These are phyloP conservation scores for Auricularia sp. DNA, from an alignment of 768 basidiomycete genomes.

Conservation along the genomic window DNA sequence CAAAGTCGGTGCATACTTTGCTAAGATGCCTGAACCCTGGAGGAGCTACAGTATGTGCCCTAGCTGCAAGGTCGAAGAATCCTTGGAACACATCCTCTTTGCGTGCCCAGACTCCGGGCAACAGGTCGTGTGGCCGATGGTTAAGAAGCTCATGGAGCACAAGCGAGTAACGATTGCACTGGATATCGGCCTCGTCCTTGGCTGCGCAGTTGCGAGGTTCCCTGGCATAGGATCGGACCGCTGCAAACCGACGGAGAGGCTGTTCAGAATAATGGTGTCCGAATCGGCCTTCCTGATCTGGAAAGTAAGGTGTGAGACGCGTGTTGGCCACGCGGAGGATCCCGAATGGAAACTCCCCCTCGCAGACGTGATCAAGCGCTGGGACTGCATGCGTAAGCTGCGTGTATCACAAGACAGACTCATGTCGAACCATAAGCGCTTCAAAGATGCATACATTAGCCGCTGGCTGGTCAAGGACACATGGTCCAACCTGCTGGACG, in stretches of 20 bases:
- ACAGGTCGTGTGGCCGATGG: constrained; percentile 10
- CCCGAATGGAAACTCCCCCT: not conserved
- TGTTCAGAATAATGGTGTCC: not conserved
- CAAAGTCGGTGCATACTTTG: constrained; percentile 11
- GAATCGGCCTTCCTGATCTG: not conserved
- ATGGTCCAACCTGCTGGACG: not conserved
- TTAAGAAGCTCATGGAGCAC: constrained; percentile 5
- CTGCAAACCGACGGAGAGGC: not conserved
- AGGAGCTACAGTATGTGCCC: constrained; percentile 9
- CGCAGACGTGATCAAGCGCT: not conserved
- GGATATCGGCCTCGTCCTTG: not conserved
- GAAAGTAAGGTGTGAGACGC: not conserved
- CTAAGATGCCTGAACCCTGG: not conserved
- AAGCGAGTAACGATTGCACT: not conserved
- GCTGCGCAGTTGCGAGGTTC: not conserved
- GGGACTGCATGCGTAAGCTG: not conserved
- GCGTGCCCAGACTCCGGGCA: constrained; percentile 14
- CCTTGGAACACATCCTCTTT: constrained; percentile 16
- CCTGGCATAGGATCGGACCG: not conserved
- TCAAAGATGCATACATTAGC: not conserved
- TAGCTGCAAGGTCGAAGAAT: constrained; percentile 9
- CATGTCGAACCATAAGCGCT: not conserved
- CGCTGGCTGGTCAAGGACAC: not conserved
- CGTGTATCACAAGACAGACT: not conserved
- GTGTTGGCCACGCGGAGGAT: not conserved